Evolutionary conservation across 1,139 yeast genomes (phyloP), one percentile per base, ranked within the genome.

Genomic region (Yamadazyma dushanensis): DNA sequence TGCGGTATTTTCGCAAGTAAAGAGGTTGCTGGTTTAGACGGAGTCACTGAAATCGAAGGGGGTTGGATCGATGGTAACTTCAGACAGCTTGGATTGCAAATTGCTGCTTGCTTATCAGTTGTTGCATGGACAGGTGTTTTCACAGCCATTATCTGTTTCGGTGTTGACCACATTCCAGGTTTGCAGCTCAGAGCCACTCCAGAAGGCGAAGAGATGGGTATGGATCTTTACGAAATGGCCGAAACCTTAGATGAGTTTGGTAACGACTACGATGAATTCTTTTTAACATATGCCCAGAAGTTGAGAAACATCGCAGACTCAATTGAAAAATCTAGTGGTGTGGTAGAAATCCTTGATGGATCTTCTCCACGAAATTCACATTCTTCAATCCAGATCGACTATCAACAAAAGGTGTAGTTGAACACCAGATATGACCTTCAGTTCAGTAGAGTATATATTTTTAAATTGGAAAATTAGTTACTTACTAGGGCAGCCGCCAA

Each of bases 31-130:
- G 89, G 84, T 29, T 67, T 86, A 40, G 87, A 70, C 47, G 86
- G 80, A 39, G 79, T 81, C 28, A 49, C 58, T 16, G 73, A 59
- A 10, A 86, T 87, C 46, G 69, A 59, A 16, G 95, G 96, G 53
- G 97, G 97, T 38, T 90, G 97, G 97, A 66, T 90, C 52, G 87
- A 87, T 73, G 94, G 88, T 57, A 81, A 89, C 73, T 90, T 76
- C 66, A 74, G 70, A 40, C 97, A 90, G 72, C 78, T 90, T 43
- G 97, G 96, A 42, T 86, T 83, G 70, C 97, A 90, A 70, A 71
- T 90, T 51, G 97, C 97, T 29, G 96, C 88, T 37, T 74, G 83
- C 49, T 66, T 74, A 43, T 73, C 96, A 14, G 80, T 83, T 41
- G 78, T 82, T 41, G 77, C 77, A 15, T 90, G 95, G 94, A 76